Base-by-base conservation (phyloP, 2,329 filamentous ascomycete genomes). In the Colletotrichum melonis region DNA sequence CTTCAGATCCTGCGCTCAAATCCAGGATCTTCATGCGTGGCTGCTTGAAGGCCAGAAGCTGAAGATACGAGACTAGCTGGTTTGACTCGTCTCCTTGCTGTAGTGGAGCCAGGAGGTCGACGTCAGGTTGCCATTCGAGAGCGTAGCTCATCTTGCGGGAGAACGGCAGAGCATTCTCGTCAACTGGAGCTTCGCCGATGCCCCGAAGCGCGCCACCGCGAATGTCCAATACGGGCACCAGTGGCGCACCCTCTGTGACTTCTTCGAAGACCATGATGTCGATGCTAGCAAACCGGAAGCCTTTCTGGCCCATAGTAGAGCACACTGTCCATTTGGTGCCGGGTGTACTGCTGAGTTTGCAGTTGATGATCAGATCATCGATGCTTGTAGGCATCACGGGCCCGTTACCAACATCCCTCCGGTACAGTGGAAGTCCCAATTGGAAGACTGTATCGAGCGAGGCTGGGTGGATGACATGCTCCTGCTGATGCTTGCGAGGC, bases 1-100 rank as follows among this genome's bases (percentile, higher is more conserved):
- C 57, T 2, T 84, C 86, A 1, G 83, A 85, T 0, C 86, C 86
- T 7, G 82, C 85, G 30, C 85, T 84, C 19, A 84, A 77, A 63
- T 80, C 79, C 2, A 86, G 77, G 24, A 76, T 60, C 26, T 69
- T 67, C 72, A 76, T 67, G 3, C 62, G 49, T 9, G 74, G 74
- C 14, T 69, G 55, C 14, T 67, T 66, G 46, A 68, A 63, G 22
- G 64, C 60, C 14, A 76, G 38, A 32, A 73, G 69, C 3, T 19
- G n/a, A n/a, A 73, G 46, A 16, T 71, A 49, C 16, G 49, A n/a
- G 9, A 30, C 59, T n/a, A 76, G 4, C 16, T 28, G 38, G 1
- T 11, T 3, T 12, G 22, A 6, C 16, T 24, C 4, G 7, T 12
- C 9, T 9, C 12, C 28, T 14, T 38, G n/a, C n/a, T 32, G n/a